Evolutionary conservation across 805 yeast species (phyloP).

Genomic region (Lachancea quebecensis): DNA sequence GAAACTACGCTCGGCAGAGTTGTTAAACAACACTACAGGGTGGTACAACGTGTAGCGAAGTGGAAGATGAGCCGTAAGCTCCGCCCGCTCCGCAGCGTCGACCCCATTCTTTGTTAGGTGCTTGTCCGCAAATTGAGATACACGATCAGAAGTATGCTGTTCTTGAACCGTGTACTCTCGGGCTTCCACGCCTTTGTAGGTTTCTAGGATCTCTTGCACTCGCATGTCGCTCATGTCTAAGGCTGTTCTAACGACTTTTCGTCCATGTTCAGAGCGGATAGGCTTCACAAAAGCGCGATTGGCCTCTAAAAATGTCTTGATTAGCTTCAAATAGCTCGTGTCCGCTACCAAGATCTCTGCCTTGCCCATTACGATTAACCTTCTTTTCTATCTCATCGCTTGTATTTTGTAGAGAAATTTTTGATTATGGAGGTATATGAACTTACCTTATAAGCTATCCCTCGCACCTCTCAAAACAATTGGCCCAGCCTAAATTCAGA

Average conservation of each 20-base stretch:
- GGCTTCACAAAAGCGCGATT: conserved; percentile 20
- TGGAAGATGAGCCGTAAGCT: conserved; percentile 17
- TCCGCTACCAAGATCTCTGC: conserved; percentile 18
- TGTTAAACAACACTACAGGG: conserved; percentile 57
- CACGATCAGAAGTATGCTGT: conserved; percentile 1
- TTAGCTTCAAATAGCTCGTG: conserved; percentile 13
- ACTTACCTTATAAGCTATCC: neutral
- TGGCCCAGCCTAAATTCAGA: neutral
- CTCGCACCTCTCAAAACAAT: too few species aligned
- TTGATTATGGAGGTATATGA: neutral
- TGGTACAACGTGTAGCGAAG: conserved; percentile 55
- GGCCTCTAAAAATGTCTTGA: conserved; percentile 23
- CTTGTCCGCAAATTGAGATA: conserved; percentile 9
- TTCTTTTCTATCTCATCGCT: neutral
- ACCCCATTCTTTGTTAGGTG: conserved; percentile 3
- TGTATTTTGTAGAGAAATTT: neutral
- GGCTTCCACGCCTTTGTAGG: neutral
- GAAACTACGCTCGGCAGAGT: conserved; percentile 38
- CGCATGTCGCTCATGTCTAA: conserved; percentile 7
- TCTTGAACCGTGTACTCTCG: conserved; percentile 9
- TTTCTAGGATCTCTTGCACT: conserved; percentile 4
- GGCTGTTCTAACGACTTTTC: conserved; percentile 20
- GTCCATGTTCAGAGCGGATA: conserved; percentile 13
- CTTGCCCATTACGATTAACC: neutral
- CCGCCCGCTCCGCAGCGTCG: conserved; percentile 2